phyloP scores from a whole-genome alignment of 306 rosid genomes.

The Geum urbanum region DNA sequence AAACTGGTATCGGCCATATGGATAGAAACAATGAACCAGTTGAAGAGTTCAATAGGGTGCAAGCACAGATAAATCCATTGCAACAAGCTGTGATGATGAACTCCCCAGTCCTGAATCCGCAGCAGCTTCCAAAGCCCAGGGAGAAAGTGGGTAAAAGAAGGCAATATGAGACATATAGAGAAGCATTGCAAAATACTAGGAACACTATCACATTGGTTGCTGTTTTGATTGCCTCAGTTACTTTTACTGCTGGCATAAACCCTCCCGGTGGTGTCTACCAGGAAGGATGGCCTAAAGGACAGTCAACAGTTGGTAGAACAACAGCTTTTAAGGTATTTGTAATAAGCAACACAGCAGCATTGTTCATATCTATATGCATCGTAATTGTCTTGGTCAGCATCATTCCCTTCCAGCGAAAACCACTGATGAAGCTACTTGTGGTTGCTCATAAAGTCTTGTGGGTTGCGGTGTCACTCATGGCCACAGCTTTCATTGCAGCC shows the following conservation, averaged over 20 bases:
- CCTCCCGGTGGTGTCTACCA: conserved; percentile 72
- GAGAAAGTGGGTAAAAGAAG: no score
- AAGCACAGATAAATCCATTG: no score
- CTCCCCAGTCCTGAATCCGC: no score
- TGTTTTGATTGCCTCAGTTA: conserved; percentile 68
- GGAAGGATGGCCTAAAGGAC: conserved; percentile 42
- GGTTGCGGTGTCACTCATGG: conserved; percentile 61
- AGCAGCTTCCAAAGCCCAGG: no score
- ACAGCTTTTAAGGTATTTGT: conserved; percentile 64
- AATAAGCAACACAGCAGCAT: conserved; percentile 57
- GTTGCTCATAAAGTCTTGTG: conserved; percentile 67
- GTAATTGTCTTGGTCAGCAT: conserved; percentile 69
- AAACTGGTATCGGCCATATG: no score
- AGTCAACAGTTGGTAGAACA: conserved; percentile 44
- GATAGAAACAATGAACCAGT: no score
- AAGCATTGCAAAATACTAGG: conserved; percentile 64
- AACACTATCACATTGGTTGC: conserved; percentile 63
- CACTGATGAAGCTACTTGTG: conserved; percentile 40
- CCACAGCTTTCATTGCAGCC: conserved; percentile 55
- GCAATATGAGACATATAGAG: conserved; percentile 41
- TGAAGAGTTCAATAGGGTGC: no score
- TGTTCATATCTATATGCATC: conserved; percentile 53
- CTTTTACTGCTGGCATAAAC: conserved; percentile 64
- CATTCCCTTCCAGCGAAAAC: conserved; percentile 55
- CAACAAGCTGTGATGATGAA: no score